Evolutionary conservation across 2,329 filamentous ascomycete genomes (phyloP), one percentile per base, ranked within the genome.

Genomic region (Truncatella angustata): DNA sequence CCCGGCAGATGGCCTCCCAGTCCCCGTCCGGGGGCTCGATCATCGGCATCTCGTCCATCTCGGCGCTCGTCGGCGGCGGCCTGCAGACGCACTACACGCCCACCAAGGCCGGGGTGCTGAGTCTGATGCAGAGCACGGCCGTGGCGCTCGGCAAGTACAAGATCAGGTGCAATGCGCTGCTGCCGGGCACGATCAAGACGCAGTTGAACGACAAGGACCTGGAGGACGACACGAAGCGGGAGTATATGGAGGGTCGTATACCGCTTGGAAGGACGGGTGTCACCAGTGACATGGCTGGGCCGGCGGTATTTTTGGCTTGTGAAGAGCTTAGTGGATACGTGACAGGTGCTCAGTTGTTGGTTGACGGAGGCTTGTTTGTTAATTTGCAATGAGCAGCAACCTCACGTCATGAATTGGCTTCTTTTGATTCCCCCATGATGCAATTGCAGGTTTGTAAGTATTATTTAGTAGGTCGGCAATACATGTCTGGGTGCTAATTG

Each of bases 321-420:
- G 87, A 88, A 54, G 81, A 87, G 68, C 70, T 96, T 71, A 93
- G 87, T 66, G 81, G 82, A 21, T 94, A 92, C 71, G 87, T 94
- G 54, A 93, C 85, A 54, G 91, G 91, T 0, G 86, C 90, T 14
- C 90, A 94, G 70, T 65, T 96, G 59, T 69, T 96, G 56, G 91
- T 96, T 12, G 91, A 96, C 70, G 92, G 91, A 10, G 91, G 92
- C 0, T 68, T 93, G 56, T 96, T 94, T 76, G 91, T 96, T 14
- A 96, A 96, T 70, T 73, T 96, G 61, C 90, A 94, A 70, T 93
- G n/a, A n/a, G n/a, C n/a, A n/a, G n/a, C n/a, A n/a, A n/a, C n/a
- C n/a, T n/a, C n/a, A n/a, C n/a, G n/a, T n/a, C n/a, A n/a, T n/a
- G n/a, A n/a, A n/a, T n/a, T n/a, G n/a, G n/a, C n/a, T n/a, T n/a